phyloP scores from a whole-genome alignment of 306 rosid genomes.

The Citrullus mucosospermus region DNA sequence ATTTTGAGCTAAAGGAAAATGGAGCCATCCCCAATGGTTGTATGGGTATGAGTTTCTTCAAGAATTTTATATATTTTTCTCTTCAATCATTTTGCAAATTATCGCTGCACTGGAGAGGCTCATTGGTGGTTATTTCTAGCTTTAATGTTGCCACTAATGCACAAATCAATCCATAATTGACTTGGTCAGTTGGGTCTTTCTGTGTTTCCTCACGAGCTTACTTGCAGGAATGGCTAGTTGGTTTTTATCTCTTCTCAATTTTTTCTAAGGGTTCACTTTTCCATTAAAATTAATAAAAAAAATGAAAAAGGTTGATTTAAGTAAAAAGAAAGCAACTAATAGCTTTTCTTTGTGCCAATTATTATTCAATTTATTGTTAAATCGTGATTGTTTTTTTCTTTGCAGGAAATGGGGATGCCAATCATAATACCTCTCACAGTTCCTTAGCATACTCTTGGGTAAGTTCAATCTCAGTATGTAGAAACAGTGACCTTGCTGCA shows the following conservation, averaged over 20 bases:
- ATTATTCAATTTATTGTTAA: conserved; percentile 15
- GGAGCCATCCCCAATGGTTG: conserved; percentile 48
- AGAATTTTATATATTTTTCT: neutral
- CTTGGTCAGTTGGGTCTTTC: neutral
- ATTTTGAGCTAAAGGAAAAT: conserved; percentile 27
- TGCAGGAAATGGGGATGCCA: conserved; percentile 57
- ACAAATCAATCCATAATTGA: neutral
- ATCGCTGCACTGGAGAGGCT: neutral
- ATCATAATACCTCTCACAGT: conserved; percentile 23
- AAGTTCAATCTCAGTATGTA: conserved; percentile 62
- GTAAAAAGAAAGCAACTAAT: neutral
- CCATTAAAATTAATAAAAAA: neutral
- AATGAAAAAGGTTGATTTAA: neutral
- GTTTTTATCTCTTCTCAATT: neutral
- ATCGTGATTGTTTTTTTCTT: conserved; percentile 8
- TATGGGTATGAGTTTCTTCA: conserved; percentile 32
- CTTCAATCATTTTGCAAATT: neutral
- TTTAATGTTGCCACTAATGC: neutral
- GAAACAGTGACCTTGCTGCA: conserved; percentile 85
- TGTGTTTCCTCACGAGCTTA: neutral
- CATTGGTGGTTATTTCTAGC: neutral
- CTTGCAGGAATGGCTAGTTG: neutral
- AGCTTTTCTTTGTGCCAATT: neutral
- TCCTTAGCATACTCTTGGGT: conserved; percentile 66
- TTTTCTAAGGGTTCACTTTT: neutral